These are phyloP conservation scores for Flaveria trinervia DNA, from an alignment of 129 eudicot genomes.

Conservation along the genomic window DNA sequence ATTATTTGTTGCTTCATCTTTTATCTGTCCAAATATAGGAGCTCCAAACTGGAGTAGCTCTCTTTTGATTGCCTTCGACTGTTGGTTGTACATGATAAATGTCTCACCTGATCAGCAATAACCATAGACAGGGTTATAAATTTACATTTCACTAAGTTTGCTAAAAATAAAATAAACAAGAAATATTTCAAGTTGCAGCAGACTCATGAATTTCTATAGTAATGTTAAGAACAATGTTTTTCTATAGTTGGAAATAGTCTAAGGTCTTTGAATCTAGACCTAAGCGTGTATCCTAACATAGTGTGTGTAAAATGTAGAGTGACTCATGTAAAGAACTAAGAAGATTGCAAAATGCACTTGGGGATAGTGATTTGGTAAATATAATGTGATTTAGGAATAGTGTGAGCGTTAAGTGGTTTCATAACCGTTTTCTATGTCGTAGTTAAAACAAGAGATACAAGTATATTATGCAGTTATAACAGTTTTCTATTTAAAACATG, in stretches of 20 bases:
- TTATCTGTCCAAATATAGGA: conserved; percentile 84
- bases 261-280: conserved; percentile 13
- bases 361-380: not conserved
- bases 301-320: not conserved
- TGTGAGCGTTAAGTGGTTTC: no score
- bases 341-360: not conserved
- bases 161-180: not conserved
- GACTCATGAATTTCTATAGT: not conserved
- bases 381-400: no score
- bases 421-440: no score
- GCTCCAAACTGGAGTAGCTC: conserved; percentile 91
- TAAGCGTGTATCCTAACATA: not conserved
- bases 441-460: no score
- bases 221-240: not conserved
- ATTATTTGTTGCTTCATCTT: conserved; percentile 58
- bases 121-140: conserved; percentile 14
- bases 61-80: conserved; percentile 76
- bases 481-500: not conserved
- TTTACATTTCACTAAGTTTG: not conserved
- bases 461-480: not conserved
- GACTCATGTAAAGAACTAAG: not conserved
- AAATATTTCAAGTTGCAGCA: not conserved
- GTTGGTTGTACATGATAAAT: conserved; percentile 85
- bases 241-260: not conserved
- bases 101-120: conserved; percentile 68